Conservation (phyloP, 768 basidiomycete species). For the Cyclocybe cylindracea region DNA sequence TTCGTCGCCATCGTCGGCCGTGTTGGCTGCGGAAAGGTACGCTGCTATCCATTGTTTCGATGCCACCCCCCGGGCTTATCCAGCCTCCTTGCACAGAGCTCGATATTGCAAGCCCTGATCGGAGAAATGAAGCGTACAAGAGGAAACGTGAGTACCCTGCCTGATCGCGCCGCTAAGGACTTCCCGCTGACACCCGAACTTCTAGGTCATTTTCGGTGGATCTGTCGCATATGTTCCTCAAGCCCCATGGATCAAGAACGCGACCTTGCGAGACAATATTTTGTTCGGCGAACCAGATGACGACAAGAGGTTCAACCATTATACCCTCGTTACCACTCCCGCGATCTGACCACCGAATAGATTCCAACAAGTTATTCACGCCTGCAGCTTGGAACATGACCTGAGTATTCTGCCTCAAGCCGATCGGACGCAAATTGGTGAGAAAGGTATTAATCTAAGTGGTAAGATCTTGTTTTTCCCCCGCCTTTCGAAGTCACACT, state of each 20-base stretch:
- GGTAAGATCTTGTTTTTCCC: conserved; percentile 33
- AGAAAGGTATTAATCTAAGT: conserved; percentile 73
- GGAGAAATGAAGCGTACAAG: conserved; percentile 67
- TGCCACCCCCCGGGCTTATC: neutral
- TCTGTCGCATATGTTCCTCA: conserved; percentile 61
- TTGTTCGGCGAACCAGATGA: conserved; percentile 70
- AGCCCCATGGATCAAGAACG: conserved; percentile 65
- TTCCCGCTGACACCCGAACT: neutral
- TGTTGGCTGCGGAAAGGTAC: conserved; percentile 72
- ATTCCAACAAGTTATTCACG: conserved; percentile 56
- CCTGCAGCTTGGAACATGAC: conserved; percentile 73
- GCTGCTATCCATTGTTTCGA: neutral
- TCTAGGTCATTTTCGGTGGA: conserved; percentile 53
- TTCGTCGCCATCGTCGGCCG: conserved; percentile 76
- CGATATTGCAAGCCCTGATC: conserved; percentile 54
- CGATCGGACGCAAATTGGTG: conserved; percentile 71
- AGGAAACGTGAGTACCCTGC: conserved; percentile 45
- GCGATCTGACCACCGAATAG: conserved; percentile 24
- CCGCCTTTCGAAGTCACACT: neutral
- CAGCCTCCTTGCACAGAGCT: conserved; percentile 39
- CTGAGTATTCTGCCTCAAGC: conserved; percentile 71
- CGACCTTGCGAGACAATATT: conserved; percentile 73
- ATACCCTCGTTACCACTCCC: neutral
- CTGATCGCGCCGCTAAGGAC: neutral
- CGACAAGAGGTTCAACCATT: conserved; percentile 41